These are phyloP conservation scores for Jamesozyma piceae DNA, from an alignment of 805 yeast genomes.

Conservation along the genomic window DNA sequence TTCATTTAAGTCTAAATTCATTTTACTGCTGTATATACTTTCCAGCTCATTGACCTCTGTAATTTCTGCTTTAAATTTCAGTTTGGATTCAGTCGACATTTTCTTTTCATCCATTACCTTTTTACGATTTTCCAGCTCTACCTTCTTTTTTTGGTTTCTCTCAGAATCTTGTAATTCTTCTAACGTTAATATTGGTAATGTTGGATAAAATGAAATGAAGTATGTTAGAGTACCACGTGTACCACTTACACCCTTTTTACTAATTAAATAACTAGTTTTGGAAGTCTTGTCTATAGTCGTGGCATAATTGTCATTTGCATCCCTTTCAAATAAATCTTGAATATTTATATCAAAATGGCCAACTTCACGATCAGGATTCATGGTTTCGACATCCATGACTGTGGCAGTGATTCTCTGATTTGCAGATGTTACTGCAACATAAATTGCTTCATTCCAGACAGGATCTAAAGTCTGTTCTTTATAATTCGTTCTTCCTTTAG, in stretches of 20 bases:
- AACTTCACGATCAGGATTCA: conserved; percentile 72
- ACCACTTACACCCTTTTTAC: conserved; percentile 81
- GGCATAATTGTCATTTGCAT: conserved; percentile 49
- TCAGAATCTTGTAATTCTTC: conserved; percentile 58
- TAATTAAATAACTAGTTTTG: conserved; percentile 54
- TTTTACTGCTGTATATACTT: conserved; percentile 33
- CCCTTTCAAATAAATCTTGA: conserved; percentile 54
- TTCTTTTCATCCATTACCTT: conserved; percentile 30
- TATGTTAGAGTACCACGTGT: conserved; percentile 69
- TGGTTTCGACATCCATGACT: conserved; percentile 82
- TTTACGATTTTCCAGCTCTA: conserved; percentile 29
- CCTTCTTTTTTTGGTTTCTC: conserved; percentile 33
- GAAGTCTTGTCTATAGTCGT: conserved; percentile 48
- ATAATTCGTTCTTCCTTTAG: conserved; percentile 68
- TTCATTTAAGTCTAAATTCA: conserved; percentile 49
- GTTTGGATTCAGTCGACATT: conserved; percentile 22
- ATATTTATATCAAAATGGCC: conserved; percentile 72
- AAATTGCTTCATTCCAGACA: conserved; percentile 73
- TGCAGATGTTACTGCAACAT: conserved; percentile 72
- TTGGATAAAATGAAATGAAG: conserved; percentile 73
- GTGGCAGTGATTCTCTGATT: conserved; percentile 78
- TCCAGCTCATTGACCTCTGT: conserved; percentile 30
- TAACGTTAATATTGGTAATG: conserved; percentile 66
- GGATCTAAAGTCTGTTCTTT: conserved; percentile 64
- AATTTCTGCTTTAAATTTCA: conserved; percentile 25